Evolutionary conservation across 306 rosid genomes (phyloP), one percentile per base, ranked within the genome.

Genomic region (Begonia loranthoides): DNA sequence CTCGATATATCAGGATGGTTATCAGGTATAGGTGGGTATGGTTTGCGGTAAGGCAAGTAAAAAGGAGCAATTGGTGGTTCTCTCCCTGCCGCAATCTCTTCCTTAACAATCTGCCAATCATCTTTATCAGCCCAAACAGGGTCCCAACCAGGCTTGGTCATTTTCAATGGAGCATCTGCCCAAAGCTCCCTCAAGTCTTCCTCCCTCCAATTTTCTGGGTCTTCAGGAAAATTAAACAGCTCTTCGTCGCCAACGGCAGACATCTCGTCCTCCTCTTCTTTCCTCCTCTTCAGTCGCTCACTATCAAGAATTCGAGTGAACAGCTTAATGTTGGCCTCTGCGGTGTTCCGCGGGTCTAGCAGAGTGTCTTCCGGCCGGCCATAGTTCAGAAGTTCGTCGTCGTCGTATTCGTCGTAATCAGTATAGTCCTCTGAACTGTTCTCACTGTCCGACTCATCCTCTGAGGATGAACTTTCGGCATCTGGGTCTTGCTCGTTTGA

Each of bases 81-180:
- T 6, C 71, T 52, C 12, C 99, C 94, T 0, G 49, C 75, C 4
- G 36, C 45, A 60, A 82, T 15, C 71, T 72, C 73, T 1, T 70
- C 60, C 12, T 13, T 12, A 1, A 86, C 83, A 50, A 72, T 47
- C 1, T 67, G 64, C 92, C 83, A 80, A 9, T 80, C 95, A 1
- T 80, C 81, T 24, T 70, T 73, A 13, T 64, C 66, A 5, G 72
- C 89, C 81, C 72, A 72, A 56, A 39, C 77, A 4, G 92, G 97
- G 80, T 85, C 97, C 97, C 95, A 89, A 7, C 97, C 95, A 0
- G 95, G 81, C 1, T 81, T 84, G 2, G 63, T 33, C 67, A 74
- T 70, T 16, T 48, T 34, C 36, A 45, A 5, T 0, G 76, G 79
- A 28, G 86, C 94, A 46, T 80, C 77, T 4, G 64, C 93, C 99